Base-by-base conservation (phyloP, 176 grass and related monocot species). In the Ampelocalamus luodianensis region DNA sequence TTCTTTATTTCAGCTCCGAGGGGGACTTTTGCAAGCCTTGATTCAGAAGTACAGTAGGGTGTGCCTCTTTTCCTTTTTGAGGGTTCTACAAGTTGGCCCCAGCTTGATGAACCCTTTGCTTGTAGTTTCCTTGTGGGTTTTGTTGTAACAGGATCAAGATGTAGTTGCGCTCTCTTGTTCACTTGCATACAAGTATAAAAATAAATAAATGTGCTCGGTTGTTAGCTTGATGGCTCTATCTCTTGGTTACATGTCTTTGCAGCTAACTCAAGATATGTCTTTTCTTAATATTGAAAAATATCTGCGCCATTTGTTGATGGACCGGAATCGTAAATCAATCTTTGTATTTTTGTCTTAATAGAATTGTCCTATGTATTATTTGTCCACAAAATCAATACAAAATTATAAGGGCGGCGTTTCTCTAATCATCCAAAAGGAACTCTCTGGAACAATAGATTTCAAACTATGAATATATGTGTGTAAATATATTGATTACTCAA, bases 131-230 rank as follows among this genome's bases (percentile, higher is more conserved):
- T 83, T 80, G 61, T 90, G 89, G 80, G 6, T 87, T 83, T 80
- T 90, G 68, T 53, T 85, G 82, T 79, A 56, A 87, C 79, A 87
- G 59, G 89, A 83, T 90, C 85, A 63, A 69, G 74, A 37, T 87
- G 75, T 84, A 88, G 89, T 17, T 88, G 85, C 87, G 66, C 51
- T 34, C 60, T 87, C 59, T 68, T 80, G 89, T 84, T 90, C 64
- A 83, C 63, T 82, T 71, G 48, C 73, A 86, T 82, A 80, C 76
- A 88, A 65, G 63, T 78, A 87, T 84, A 80, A 91, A 84, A 91
- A 88, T 84, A 91, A 87, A 91, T 84, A 80, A 87, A 80, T 84
- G 65, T 91, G 76, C 80, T 84, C 32, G 50, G 53, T 84, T 91
- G 68, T 74, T 63, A n/a, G 62, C 36, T 68, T 70, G 62, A 64